Percentiles rank a stretch among this genome's conserved stretches.
Conservation (phyloP, 305 asterid species). For the Lippia alba region DNA sequence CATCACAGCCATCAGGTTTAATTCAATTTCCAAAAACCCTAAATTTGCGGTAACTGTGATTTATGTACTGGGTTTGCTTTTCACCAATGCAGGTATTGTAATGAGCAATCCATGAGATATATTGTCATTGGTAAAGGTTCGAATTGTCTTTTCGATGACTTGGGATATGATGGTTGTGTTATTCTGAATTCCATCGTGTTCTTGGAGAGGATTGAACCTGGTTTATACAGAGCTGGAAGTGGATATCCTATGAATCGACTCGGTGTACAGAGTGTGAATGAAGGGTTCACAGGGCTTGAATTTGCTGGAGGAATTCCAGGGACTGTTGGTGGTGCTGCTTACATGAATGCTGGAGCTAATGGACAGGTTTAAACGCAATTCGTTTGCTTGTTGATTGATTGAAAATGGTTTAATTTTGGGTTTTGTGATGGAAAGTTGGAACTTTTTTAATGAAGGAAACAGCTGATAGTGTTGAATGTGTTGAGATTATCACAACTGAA, state of each 20-base stretch:
- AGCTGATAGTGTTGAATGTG: conserved; percentile 36
- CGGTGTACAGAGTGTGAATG: conserved; percentile 40
- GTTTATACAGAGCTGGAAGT: conserved; percentile 51
- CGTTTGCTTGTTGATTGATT: neutral
- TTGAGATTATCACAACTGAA: conserved; percentile 44
- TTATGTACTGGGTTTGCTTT: too few species aligned
- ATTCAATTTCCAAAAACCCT: neutral
- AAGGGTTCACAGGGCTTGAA: conserved; percentile 52
- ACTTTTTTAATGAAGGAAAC: conserved; percentile 46
- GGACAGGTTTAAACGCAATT: conserved; percentile 36
- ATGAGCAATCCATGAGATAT: conserved; percentile 42
- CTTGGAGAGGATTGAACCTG: conserved; percentile 47
- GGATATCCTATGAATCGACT: conserved; percentile 50
- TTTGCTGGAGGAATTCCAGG: conserved; percentile 58
- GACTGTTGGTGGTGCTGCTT: conserved; percentile 50
- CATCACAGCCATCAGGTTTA: conserved; percentile 44
- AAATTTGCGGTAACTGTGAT: too few species aligned
- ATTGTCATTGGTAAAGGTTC: conserved; percentile 55
- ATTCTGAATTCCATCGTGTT: conserved; percentile 46
- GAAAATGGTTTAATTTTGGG: neutral
- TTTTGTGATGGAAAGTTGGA: too few species aligned
- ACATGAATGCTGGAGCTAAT: conserved; percentile 59
- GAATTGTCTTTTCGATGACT: conserved; percentile 52
- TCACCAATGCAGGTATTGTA: conserved; percentile 41
- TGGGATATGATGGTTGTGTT: conserved; percentile 52